Evolutionary conservation across 2,329 filamentous ascomycete species (phyloP), one percentile per base, ranked within the genome.

Genomic region (Nothopassalora personata): DNA sequence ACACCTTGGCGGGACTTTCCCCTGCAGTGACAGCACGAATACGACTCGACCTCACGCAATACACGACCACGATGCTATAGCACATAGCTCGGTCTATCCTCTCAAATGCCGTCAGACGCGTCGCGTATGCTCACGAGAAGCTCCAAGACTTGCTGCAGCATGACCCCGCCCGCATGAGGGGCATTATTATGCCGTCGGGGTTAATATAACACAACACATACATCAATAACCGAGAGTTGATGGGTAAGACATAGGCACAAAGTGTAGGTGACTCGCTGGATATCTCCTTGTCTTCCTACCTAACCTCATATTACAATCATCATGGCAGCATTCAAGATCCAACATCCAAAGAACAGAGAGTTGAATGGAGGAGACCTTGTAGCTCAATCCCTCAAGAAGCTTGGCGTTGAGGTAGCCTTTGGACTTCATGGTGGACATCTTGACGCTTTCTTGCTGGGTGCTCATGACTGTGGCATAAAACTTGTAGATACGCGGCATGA

Each of bases 401-500:
- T 79, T 0, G 77, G 76, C 7, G 73, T 76, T 2, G 70, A 74
- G 18, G 75, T 79, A 18, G 74, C 75, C 1, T 80, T 80, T 58
- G 78, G 78, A 19, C 66, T 80, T 10, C 78, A 80, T 61, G 78
- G 78, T 1, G 77, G 78, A 8, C 77, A 80, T 62, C 70, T 80
- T 1, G 77, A 80, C 67, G 76, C 77, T 13, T 80, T 80, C 59
- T 67, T 80, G 1, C 72, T 79, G 65, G 78, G 76, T 6, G 77
- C 75, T 56, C 70, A 72, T 4, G 68, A 72, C 23, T 60, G 68
- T 13, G 76, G 73, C 11, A 79, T 80, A 50, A 70, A 69, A 5
- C 70, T 80, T 2, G 68, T 80, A 27, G 77, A 80, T 60, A 79
- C 76, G 0, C 66, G 78, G 46, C 78, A 80, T 62, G 77, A 80